Conservation (phyloP, 345 rosid genomes). For the Erysimum cheiranthoides region DNA sequence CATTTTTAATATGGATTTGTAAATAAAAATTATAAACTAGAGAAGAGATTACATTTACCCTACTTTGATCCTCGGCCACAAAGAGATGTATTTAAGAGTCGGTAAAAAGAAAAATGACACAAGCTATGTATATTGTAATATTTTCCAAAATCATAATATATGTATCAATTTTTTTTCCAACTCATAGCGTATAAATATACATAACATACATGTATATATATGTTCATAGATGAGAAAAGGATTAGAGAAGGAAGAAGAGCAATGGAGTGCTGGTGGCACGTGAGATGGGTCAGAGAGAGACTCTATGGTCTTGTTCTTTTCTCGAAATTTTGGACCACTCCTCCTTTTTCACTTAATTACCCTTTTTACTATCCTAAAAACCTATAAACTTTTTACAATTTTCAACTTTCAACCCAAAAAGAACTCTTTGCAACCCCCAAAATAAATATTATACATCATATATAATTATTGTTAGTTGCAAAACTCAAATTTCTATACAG, state of each 20-base stretch:
- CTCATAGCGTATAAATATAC: background rate
- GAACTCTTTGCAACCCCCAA: background rate
- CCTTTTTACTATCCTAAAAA: conserved; percentile 19
- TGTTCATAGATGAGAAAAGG: conserved; percentile 13
- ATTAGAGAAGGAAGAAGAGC: conserved; percentile 7
- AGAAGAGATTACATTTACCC: too few species aligned
- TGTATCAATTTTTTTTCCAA: background rate
- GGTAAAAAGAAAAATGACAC: background rate
- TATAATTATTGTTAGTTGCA: background rate
- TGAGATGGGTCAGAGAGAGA: conserved; percentile 45
- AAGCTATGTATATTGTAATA: background rate
- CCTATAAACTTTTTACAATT: background rate
- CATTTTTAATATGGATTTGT: background rate
- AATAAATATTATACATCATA: background rate
- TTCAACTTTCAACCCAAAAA: background rate
- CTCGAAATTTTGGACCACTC: conserved; percentile 41
- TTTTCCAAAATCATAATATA: background rate
- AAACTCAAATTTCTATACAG: background rate
- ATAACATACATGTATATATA: background rate
- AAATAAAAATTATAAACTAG: background rate
- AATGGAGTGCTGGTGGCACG: conserved; percentile 39
- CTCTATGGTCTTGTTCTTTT: conserved; percentile 45
- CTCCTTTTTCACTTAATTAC: conserved; percentile 32
- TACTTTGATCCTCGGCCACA: too few species aligned
- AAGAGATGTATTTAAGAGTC: background rate